These are phyloP conservation scores for Trametes villosa DNA, from an alignment of 768 basidiomycete species.

Conservation along the genomic window DNA sequence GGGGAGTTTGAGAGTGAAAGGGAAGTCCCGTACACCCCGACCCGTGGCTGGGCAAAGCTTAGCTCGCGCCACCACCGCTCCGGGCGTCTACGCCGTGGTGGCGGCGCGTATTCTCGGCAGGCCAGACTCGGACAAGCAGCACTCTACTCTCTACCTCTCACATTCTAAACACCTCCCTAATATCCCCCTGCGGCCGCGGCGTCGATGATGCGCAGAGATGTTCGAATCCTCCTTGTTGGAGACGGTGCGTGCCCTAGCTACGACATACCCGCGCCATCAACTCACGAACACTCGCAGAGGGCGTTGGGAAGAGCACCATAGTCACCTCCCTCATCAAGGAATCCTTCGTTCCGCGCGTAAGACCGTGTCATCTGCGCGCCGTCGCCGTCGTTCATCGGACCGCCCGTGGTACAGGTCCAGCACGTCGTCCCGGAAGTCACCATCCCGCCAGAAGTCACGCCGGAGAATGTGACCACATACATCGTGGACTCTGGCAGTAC, in stretches of 20 bases:
- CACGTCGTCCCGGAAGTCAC: conserved; percentile 96
- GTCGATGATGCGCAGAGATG: conserved; percentile 81
- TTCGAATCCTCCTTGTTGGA: conserved; percentile 91
- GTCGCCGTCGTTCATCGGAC: neutral
- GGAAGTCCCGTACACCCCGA: too few species aligned
- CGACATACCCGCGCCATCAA: conserved; percentile 32
- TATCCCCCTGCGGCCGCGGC: neutral
- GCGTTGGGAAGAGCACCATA: conserved; percentile 97
- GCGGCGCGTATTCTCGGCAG: conserved; percentile 10
- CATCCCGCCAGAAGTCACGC: conserved; percentile 95
- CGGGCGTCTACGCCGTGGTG: conserved; percentile 10
- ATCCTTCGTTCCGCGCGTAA: conserved; percentile 86
- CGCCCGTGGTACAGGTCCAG: conserved; percentile 67
- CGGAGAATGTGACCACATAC: conserved; percentile 96
- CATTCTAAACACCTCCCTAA: neutral
- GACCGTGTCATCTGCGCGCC: conserved; percentile 25
- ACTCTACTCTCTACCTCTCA: neutral
- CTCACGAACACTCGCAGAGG: conserved; percentile 57
- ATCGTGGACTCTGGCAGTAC: conserved; percentile 96
- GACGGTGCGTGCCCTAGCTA: conserved; percentile 61
- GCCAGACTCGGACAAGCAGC: neutral
- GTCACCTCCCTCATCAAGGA: conserved; percentile 97
- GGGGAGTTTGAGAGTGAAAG: neutral
- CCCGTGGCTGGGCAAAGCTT: too few species aligned
- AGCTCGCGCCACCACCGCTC: neutral